A percentile compares a stretch with the other conserved stretches of the same genome.
Conservation (phyloP, 1,284 basidiomycete species). For the Leccinum discolor region DNA sequence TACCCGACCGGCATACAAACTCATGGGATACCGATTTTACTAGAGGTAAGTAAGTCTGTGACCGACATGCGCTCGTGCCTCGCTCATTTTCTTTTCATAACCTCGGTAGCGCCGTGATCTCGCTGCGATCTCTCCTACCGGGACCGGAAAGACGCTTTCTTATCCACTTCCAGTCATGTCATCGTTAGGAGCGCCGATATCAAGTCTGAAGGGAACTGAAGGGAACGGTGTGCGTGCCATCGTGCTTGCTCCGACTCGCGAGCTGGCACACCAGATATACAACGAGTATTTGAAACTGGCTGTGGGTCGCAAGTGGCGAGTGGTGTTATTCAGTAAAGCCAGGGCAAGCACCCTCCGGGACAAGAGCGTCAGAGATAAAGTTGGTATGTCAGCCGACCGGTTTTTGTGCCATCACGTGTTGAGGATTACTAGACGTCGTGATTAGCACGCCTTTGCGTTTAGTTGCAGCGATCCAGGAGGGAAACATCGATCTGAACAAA, state of each 20-base stretch:
- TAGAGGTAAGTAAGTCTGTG: constrained; percentile 51
- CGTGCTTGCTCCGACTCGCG: constrained; percentile 90
- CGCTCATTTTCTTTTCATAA: no score
- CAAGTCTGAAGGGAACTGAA: constrained; percentile 45
- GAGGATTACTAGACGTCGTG: constrained; percentile 62
- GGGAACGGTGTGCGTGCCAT: constrained; percentile 75
- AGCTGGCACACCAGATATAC: constrained; percentile 95
- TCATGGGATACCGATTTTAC: constrained; percentile 70
- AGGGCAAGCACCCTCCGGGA: constrained; percentile 74
- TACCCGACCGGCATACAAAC: constrained; percentile 76
- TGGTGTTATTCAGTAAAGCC: constrained; percentile 84
- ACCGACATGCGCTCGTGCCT: no score
- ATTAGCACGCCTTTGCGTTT: constrained; percentile 82
- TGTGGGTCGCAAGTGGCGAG: constrained; percentile 82
- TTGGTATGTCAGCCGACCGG: constrained; percentile 51
- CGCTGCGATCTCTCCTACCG: constrained; percentile 91
- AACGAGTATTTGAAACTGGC: constrained; percentile 89
- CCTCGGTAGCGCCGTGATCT: constrained; percentile 67
- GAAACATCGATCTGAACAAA: constrained; percentile 71
- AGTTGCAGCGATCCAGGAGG: constrained; percentile 72
- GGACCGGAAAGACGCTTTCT: constrained; percentile 92
- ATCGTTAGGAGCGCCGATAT: constrained; percentile 61
- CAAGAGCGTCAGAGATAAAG: constrained; percentile 69
- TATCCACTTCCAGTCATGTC: constrained; percentile 86
- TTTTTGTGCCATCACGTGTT: background rate